Evolutionary conservation across 129 eudicot genomes (phyloP), one percentile per base, ranked within the genome.

Genomic region (Helianthus tuberosus): DNA sequence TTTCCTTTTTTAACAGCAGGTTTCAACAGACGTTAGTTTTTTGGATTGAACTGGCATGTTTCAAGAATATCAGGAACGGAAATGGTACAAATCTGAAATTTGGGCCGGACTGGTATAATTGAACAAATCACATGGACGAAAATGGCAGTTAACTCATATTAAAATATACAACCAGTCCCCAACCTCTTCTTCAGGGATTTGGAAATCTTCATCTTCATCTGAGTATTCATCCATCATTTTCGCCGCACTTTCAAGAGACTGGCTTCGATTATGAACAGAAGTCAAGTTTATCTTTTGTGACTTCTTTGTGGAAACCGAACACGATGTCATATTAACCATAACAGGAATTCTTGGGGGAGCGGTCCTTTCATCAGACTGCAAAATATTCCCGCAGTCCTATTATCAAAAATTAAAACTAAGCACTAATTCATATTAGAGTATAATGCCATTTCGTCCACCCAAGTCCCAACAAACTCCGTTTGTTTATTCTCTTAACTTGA

Each of bases 271-370:
- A 75, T 80, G 93, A 80, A 64, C 48, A 53, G 92, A 78, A 64
- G 80, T 66, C 41, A 58, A 77, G 77, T 79, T 81, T 77, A 66
- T 69, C 71, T 88, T 94, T 35, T 75, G 85, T 50, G 79, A 62
- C 58, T 76, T 85, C 83, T 82, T 88, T 64, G 83, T 11, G 53
- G 89, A 82, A 75, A 82, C 78, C 50, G 93, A 83, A 55, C 85
- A 85, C 13, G 98, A 86, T 49, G 89, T 74, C 98, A 90, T 94
- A 66, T 94, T 94, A 25, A 94, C 96, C 98, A 94, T 90, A 54
- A 88, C 97, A 10, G 98, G 97, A 64, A 94, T 94, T 72, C 98
- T 87, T 11, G 98, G 89, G 71, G 93, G 92, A 72, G 84, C 93
- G 69, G 72, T 77, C 74, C 98, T 83, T 63, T 87, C 97, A 78